phyloP scores from a whole-genome alignment of 208 protist species.

The Blechomonas ayalai region DNA sequence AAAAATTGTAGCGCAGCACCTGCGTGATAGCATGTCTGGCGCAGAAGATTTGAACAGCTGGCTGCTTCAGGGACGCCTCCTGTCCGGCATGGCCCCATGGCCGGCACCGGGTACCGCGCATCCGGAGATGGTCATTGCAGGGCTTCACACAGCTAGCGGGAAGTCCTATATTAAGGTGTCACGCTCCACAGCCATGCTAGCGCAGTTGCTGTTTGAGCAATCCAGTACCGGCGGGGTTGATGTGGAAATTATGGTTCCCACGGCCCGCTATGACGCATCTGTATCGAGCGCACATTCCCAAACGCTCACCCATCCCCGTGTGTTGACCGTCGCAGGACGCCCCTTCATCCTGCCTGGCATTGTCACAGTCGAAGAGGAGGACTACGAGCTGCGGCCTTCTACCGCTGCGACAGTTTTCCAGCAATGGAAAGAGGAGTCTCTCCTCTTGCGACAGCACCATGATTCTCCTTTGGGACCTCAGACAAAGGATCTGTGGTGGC shows the following conservation, averaged over 20 bases:
- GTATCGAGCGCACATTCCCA: no score
- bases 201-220: no score
- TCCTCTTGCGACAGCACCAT: no score
- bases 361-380: constrained; percentile 2
- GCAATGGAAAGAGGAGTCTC: no score
- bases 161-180: no score
- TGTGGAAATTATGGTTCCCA: no score
- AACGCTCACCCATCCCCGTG: not conserved
- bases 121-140: not conserved
- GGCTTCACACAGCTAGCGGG: not conserved
- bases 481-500: constrained; percentile 2
- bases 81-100: constrained; percentile 1
- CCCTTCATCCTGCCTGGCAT: constrained; percentile 12
- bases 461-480: no score
- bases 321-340: not conserved
- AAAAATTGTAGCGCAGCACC: constrained; percentile 4
- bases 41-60: constrained; percentile 4
- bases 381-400: no score
- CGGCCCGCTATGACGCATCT: no score
- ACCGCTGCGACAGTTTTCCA: no score
- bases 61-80: constrained; percentile 3
- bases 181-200: no score
- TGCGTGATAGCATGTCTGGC: constrained; percentile 16
- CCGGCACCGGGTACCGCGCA: not conserved
- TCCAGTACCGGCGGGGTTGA: no score